Conservation (phyloP, 2,329 filamentous ascomycete genomes). For the Pseudocercospora pini-densiflorae region DNA sequence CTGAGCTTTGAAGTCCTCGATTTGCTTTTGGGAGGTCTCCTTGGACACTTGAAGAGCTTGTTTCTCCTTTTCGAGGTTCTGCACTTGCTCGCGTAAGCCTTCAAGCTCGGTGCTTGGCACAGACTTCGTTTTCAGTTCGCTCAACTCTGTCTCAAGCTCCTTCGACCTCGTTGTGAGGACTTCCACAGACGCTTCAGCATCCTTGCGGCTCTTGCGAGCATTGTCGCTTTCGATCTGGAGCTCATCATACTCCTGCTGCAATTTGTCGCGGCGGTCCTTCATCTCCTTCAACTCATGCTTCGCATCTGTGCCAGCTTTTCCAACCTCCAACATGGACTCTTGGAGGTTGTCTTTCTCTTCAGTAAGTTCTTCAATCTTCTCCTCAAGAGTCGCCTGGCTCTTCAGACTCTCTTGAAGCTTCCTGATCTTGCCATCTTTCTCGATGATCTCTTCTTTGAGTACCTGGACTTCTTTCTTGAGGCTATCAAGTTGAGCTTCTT, state of each 20-base stretch:
- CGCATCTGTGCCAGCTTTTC: slow-evolving; percentile 36
- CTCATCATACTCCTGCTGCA: slow-evolving; percentile 35
- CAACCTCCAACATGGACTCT: slow-evolving; percentile 34
- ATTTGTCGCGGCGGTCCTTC: slow-evolving; percentile 30
- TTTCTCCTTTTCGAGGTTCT: slow-evolving; percentile 59
- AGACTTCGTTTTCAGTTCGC: slow-evolving; percentile 44
- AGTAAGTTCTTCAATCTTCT: slow-evolving; percentile 32
- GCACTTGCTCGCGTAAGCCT: slow-evolving; percentile 33
- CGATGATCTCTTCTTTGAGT: slow-evolving; percentile 71
- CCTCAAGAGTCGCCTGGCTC: slow-evolving; percentile 32
- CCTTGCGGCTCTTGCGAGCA: slow-evolving; percentile 31
- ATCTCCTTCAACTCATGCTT: slow-evolving; percentile 38
- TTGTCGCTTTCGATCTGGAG: slow-evolving; percentile 30
- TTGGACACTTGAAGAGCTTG: slow-evolving; percentile 67
- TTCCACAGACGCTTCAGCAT: slow-evolving; percentile 33
- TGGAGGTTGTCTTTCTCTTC: slow-evolving; percentile 33
- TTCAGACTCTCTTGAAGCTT: slow-evolving; percentile 30
- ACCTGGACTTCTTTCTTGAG: slow-evolving; percentile 86
- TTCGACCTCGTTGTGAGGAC: slow-evolving; percentile 31
- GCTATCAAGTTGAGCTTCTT: slow-evolving; percentile 73
- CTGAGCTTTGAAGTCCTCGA: slow-evolving; percentile 60
- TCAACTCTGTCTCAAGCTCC: slow-evolving; percentile 67
- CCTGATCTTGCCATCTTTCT: slow-evolving; percentile 33
- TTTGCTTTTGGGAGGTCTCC: slow-evolving; percentile 70
- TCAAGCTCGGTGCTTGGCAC: slow-evolving; percentile 65